Evolutionary conservation across 1,284 basidiomycete genomes (phyloP), one percentile per base, ranked within the genome.

Genomic region (Malassezia sp.): DNA sequence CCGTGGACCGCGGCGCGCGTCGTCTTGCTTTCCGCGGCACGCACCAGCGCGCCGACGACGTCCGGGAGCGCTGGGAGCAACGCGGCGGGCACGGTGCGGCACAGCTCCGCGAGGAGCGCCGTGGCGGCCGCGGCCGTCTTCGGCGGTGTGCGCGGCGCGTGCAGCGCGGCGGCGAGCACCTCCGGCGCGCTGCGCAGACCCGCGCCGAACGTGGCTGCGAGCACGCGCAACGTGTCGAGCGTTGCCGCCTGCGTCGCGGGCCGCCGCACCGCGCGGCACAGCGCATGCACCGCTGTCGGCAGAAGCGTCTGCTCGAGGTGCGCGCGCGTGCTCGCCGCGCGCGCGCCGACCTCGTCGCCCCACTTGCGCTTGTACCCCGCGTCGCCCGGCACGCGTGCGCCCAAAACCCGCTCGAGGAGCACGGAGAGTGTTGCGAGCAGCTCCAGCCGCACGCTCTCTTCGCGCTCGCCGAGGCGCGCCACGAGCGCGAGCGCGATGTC

Each of bases 371-470:
- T 42, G 20, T 27, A 21, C 7, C 11, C 21, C 1, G 15, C 22
- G 8, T 15, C 29, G 3, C 31, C 28, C 15, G 29, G 29, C 15
- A 9, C 39, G 20, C 12, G 17, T 4, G 29, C 28, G 26, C 26
- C 26, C 42, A 65, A 59, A 10, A 87, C 88, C 72, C 90, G 89
- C 49, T 77, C 82, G 30, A 96, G 75, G 18, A 95, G 75, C 0
- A 78, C 73, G 20, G 79, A 79, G 63, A 91, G 91, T 0, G 91
- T 84, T 0, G 82, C 75, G 79, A 91, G 88, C 7, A 96, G 77
- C 71, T 99, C 91, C 15, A 93, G 74, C n/a, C 85, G 80, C 15
- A 97, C 93, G 12, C 85, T 91, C 62, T 89, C 85, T 72, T 99
- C 93, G 29, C 93, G 82, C 71, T 99, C 93, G 28, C 80, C 81